phyloP scores from a whole-genome alignment of 495 filamentous ascomycete species.

The Podospora didyma region DNA sequence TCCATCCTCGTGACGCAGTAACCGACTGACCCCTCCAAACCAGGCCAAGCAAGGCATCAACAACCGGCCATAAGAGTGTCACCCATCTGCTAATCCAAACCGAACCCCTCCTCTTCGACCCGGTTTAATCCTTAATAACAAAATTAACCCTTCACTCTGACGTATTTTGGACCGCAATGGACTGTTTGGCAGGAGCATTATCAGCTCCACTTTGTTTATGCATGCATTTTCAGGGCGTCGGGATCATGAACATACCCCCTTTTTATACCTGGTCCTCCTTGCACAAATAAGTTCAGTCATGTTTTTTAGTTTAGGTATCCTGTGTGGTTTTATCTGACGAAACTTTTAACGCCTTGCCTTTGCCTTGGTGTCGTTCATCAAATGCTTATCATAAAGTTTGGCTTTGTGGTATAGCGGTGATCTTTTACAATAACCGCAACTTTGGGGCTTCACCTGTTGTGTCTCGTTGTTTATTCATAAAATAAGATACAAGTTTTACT shows the following conservation, averaged over 20 bases:
- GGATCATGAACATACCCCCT: constrained; percentile 16
- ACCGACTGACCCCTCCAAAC: background rate
- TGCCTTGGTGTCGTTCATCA: too few relatives aligned
- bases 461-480: too few relatives aligned
- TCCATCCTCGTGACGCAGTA: background rate
- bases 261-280: constrained; percentile 3
- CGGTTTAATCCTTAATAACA: background rate
- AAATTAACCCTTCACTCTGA: background rate
- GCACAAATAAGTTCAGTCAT: background rate
- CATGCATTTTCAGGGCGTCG: constrained; percentile 23
- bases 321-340: background rate
- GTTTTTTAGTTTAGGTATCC: background rate
- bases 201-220: constrained; percentile 2
- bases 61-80: background rate
- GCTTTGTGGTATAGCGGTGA: too few relatives aligned
- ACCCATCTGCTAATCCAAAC: background rate
- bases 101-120: background rate
- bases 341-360: too few relatives aligned
- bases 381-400: too few relatives aligned
- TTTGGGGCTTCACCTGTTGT: too few relatives aligned
- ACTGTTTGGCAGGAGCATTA: background rate
- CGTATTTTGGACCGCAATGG: background rate
- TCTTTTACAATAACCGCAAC: too few relatives aligned
- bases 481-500: too few relatives aligned
- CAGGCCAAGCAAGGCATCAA: constrained; percentile 16